Evolutionary conservation across 345 rosid genomes (phyloP).

Genomic region (Acer negundo): DNA sequence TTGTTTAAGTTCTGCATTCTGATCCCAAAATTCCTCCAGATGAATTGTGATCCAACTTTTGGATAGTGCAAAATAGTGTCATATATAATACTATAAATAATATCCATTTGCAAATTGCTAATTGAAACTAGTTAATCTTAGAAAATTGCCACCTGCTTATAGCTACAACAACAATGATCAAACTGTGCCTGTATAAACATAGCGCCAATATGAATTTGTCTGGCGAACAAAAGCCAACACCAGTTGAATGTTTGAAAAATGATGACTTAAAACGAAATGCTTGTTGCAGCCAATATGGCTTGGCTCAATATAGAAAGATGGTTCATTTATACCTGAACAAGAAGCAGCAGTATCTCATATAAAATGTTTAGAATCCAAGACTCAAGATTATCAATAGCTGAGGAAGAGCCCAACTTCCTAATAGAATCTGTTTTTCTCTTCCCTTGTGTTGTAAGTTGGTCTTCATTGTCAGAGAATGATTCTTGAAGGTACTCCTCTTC

Average conservation of each 20-base stretch:
- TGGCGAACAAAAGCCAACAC: background rate
- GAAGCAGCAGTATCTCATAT: constrained; percentile 86
- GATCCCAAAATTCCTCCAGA: background rate
- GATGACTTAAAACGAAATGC: background rate
- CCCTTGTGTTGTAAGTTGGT: constrained; percentile 52
- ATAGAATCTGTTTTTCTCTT: constrained; percentile 49
- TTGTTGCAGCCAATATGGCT: background rate
- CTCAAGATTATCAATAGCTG: constrained; percentile 81
- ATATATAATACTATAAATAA: background rate
- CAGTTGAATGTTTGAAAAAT: background rate
- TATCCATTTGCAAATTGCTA: background rate
- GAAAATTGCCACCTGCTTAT: background rate
- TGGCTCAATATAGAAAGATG: background rate
- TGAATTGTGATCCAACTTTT: background rate
- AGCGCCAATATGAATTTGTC: background rate
- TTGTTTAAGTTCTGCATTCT: background rate
- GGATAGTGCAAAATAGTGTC: background rate
- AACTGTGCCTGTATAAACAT: background rate
- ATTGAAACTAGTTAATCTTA: background rate
- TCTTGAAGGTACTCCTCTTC: constrained; percentile 86
- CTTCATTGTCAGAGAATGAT: constrained; percentile 57
- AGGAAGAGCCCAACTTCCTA: constrained; percentile 49
- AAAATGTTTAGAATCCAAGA: constrained; percentile 91
- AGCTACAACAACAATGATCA: background rate
- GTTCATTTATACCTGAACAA: constrained; percentile 75